These are phyloP conservation scores for Penicillium manginii DNA, from an alignment of 495 filamentous ascomycete genomes.

Conservation along the genomic window DNA sequence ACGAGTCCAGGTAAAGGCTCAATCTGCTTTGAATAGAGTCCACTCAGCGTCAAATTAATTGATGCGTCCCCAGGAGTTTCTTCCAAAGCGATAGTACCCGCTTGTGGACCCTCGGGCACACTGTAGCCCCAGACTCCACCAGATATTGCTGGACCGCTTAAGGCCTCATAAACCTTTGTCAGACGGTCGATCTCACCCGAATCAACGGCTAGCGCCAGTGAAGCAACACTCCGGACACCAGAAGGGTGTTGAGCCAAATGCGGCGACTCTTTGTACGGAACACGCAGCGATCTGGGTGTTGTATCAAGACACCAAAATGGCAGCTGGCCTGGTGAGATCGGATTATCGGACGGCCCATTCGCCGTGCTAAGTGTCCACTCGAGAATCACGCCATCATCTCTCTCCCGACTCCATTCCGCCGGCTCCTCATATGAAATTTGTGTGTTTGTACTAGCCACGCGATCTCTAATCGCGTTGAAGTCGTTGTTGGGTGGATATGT, in stretches of 20 bases:
- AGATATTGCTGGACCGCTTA: neutral
- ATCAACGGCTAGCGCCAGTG: conserved; percentile 15
- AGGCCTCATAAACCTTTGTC: conserved; percentile 15
- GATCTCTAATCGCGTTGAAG: conserved; percentile 13
- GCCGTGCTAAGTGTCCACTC: conserved; percentile 21
- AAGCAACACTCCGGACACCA: conserved; percentile 19
- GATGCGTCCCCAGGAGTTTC: neutral
- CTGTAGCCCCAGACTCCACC: conserved; percentile 18
- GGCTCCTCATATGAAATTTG: conserved; percentile 14
- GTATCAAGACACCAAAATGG: conserved; percentile 30
- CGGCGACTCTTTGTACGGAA: conserved; percentile 21
- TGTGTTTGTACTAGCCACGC: conserved; percentile 5
- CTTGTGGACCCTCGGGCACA: conserved; percentile 12
- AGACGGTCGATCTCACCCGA: neutral
- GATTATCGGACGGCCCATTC: neutral
- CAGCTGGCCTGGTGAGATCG: conserved; percentile 9
- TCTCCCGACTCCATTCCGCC: conserved; percentile 16
- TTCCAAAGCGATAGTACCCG: conserved; percentile 14
- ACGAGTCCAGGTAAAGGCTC: conserved; percentile 24
- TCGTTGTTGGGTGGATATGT: conserved; percentile 21
- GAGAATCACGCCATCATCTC: conserved; percentile 18
- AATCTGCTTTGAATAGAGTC: conserved; percentile 9
- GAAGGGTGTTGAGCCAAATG: conserved; percentile 18
- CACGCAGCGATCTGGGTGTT: conserved; percentile 21
- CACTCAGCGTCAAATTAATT: conserved; percentile 19